These are phyloP conservation scores for Penicillium verhagenii DNA, from an alignment of 495 filamentous ascomycete genomes.

Conservation along the genomic window DNA sequence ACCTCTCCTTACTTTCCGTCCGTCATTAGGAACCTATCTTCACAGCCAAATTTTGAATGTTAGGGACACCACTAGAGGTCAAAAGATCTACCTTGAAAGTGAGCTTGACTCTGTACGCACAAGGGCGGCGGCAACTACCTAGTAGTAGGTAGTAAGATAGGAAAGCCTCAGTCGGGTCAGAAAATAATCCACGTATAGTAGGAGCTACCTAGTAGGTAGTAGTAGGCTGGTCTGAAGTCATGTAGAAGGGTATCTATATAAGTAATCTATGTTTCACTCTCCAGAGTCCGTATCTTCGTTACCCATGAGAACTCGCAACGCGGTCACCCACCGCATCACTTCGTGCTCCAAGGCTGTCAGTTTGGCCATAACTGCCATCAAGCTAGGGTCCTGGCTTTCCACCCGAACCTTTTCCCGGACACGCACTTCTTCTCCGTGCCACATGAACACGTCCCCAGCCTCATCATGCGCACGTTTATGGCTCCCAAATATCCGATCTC, in stretches of 20 bases:
- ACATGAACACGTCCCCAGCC: conserved; percentile 66
- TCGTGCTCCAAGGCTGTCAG: conserved; percentile 76
- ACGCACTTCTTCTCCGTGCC: conserved; percentile 68
- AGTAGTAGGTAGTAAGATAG: too few species aligned
- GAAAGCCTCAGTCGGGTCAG: too few species aligned
- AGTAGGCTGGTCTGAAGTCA: not conserved
- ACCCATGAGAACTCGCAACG: conserved; percentile 80
- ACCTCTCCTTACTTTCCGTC: too few species aligned
- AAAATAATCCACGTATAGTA: too few species aligned
- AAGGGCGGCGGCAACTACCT: too few species aligned
- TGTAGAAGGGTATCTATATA: conserved; percentile 2
- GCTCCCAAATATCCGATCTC: conserved; percentile 53
- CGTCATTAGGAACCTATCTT: too few species aligned
- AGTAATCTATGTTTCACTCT: conserved; percentile 32
- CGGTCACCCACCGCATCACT: conserved; percentile 63
- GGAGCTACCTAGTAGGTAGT: too few species aligned
- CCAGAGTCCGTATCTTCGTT: conserved; percentile 50
- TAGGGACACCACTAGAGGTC: too few species aligned
- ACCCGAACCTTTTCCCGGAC: conserved; percentile 89
- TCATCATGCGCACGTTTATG: conserved; percentile 77
- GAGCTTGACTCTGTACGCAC: too few species aligned
- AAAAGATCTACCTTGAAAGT: too few species aligned
- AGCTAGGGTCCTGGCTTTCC: conserved; percentile 85
- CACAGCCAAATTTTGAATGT: too few species aligned
- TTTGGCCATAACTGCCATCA: conserved; percentile 87